phyloP scores from a whole-genome alignment of 805 yeast species.

The Jamesozyma spencerorum region DNA sequence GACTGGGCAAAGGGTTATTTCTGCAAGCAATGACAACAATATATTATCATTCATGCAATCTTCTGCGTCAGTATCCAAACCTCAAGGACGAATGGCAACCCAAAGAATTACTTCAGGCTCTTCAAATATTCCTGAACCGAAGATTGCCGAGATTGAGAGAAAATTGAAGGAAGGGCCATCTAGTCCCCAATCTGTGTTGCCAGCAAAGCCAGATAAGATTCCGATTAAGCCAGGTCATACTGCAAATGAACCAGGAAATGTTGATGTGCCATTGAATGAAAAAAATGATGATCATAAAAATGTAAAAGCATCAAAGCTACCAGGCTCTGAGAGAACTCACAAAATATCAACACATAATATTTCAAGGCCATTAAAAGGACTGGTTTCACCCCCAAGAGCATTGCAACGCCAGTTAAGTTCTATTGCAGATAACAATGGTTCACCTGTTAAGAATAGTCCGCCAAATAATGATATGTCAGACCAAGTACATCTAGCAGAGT shows the following conservation, averaged over 20 bases:
- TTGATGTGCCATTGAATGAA: neutral
- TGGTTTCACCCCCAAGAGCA: slow-evolving; percentile 2
- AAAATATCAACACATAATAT: neutral
- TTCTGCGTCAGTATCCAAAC: neutral
- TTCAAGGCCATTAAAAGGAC: neutral
- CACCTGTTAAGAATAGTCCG: slow-evolving; percentile 22
- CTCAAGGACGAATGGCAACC: slow-evolving; percentile 5
- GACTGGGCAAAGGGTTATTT: slow-evolving; percentile 10
- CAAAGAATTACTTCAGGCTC: slow-evolving; percentile 33
- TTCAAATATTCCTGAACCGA: slow-evolving; percentile 34
- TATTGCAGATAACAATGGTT: slow-evolving; percentile 27
- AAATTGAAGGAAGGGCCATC: slow-evolving; percentile 30
- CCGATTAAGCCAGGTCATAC: slow-evolving; percentile 22
- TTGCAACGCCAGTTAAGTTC: slow-evolving; percentile 25
- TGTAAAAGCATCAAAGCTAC: neutral
- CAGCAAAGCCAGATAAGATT: slow-evolving; percentile 21
- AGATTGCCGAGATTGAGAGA: slow-evolving; percentile 30
- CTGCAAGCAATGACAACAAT: slow-evolving; percentile 7
- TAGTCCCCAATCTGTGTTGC: slow-evolving; percentile 23
- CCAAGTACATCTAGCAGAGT: slow-evolving; percentile 23
- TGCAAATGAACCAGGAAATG: neutral
- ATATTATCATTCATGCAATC: neutral
- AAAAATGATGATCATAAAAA: neutral
- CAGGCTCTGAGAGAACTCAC: too few relatives aligned
- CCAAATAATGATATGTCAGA: slow-evolving; percentile 13